Conservation (phyloP, 2,329 filamentous ascomycete genomes). For the Coniochaeta pulveracea region DNA sequence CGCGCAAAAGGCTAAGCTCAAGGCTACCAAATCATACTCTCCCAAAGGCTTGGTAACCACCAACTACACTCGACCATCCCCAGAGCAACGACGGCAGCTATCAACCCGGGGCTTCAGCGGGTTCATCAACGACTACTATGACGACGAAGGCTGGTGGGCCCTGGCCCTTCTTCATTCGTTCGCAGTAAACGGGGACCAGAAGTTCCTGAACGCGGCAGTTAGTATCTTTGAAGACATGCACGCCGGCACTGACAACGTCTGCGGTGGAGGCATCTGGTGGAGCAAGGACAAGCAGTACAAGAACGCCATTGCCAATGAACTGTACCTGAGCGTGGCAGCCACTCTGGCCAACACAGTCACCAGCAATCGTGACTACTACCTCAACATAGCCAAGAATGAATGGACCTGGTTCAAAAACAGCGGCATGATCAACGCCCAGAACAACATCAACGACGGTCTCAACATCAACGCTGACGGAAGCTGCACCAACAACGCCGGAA, state of each 20-base stretch:
- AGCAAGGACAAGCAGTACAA: constrained; percentile 38
- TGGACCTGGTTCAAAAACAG: constrained; percentile 40
- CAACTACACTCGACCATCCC: constrained; percentile 19
- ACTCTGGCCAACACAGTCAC: constrained; percentile 36
- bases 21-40: constrained; percentile 26
- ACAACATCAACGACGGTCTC: constrained; percentile 43
- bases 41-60: constrained; percentile 24
- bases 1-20: constrained; percentile 24
- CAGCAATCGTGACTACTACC: constrained; percentile 25
- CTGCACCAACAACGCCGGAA: constrained; percentile 35
- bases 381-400: constrained; percentile 31
- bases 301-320: constrained; percentile 45
- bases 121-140: constrained; percentile 46
- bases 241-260: constrained; percentile 27
- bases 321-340: constrained; percentile 39
- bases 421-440: constrained; percentile 37
- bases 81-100: constrained; percentile 12
- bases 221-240: constrained; percentile 44
- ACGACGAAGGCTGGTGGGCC: constrained; percentile 55
- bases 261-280: constrained; percentile 47
- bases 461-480: constrained; percentile 23
- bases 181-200: constrained; percentile 33
- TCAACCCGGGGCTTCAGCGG: constrained; percentile 23
- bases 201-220: constrained; percentile 39
- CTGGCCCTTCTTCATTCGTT: constrained; percentile 43